Percentiles rank a stretch among this genome's conserved stretches.
phyloP scores from a whole-genome alignment of 495 filamentous ascomycete species.

The Penicillium cataractarum region DNA sequence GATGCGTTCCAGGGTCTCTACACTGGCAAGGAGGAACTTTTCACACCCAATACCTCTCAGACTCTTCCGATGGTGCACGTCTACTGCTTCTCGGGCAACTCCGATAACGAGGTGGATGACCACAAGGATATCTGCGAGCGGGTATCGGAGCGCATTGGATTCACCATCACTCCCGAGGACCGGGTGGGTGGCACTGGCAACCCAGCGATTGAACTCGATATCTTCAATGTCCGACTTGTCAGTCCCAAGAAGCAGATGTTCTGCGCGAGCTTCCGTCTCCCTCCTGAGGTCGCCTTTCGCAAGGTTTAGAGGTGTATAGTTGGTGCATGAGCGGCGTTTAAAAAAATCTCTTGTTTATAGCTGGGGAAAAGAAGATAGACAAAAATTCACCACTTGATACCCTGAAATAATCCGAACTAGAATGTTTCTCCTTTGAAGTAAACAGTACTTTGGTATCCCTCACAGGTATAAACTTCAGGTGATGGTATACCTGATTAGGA shows the following conservation, averaged over 20 bases:
- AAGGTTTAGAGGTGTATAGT: conserved; percentile 26
- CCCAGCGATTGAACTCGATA: conserved; percentile 57
- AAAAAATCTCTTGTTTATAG: background rate
- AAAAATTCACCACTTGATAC: conserved; percentile 23
- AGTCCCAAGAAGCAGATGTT: conserved; percentile 96
- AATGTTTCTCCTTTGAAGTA: background rate
- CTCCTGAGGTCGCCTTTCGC: conserved; percentile 75
- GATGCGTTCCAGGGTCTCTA: conserved; percentile 86
- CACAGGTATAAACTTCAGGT: background rate
- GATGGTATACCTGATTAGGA: conserved; percentile 6
- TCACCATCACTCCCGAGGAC: conserved; percentile 62
- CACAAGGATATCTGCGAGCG: conserved; percentile 68
- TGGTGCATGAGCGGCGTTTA: conserved; percentile 25
- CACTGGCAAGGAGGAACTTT: conserved; percentile 63
- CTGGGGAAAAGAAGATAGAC: background rate
- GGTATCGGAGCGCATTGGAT: conserved; percentile 64
- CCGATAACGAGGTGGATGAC: conserved; percentile 65
- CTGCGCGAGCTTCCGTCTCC: conserved; percentile 88
- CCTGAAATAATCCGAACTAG: too few species aligned
- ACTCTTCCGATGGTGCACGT: conserved; percentile 84
- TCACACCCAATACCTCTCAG: conserved; percentile 59
- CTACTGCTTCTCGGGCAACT: conserved; percentile 84
- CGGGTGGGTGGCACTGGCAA: conserved; percentile 47
- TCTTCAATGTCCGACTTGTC: conserved; percentile 84
- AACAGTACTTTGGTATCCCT: background rate